A percentile compares a stretch with the other conserved stretches of the same genome.
phyloP scores from a whole-genome alignment of 495 filamentous ascomycete species.

The Choiromyces venosus region DNA sequence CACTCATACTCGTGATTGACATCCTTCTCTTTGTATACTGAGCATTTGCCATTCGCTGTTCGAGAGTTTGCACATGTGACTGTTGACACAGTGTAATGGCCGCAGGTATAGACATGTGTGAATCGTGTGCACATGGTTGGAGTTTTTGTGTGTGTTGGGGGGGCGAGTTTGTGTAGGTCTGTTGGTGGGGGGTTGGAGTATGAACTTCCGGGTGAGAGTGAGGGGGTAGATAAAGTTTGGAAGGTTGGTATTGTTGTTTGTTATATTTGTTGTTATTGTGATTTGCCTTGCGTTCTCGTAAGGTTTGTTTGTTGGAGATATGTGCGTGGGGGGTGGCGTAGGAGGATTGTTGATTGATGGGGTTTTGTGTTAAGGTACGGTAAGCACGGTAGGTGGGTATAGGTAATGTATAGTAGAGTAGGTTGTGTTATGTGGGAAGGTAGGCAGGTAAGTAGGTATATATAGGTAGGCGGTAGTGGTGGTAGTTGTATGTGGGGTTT shows the following conservation, averaged over 20 bases:
- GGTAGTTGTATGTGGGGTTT: conserved; percentile 7
- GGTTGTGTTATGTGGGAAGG: not conserved
- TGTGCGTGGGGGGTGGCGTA: not conserved
- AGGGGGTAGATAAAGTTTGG: not conserved
- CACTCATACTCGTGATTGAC: conserved; percentile 41
- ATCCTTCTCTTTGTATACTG: conserved; percentile 41
- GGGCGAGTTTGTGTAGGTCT: not conserved
- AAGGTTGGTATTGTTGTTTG: not conserved
- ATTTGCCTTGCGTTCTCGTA: not conserved
- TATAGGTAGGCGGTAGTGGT: conserved; percentile 6
- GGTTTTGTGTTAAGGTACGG: not conserved
- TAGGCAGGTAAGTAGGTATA: not conserved
- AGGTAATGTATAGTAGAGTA: not conserved
- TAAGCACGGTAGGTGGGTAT: not conserved
- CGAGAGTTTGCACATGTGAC: conserved; percentile 42
- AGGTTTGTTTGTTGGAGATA: not conserved
- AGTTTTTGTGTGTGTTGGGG: conserved; percentile 8
- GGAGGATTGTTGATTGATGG: not conserved
- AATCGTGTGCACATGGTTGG: conserved; percentile 41
- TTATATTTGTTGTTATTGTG: conserved; percentile 1
- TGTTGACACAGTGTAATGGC: conserved; percentile 36
- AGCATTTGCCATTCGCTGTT: conserved; percentile 39
- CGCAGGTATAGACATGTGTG: conserved; percentile 41
- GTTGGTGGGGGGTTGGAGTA: not conserved
- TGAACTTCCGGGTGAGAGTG: not conserved